Evolutionary conservation across 192 early-diverging fungal genomes (phyloP), one percentile per base, ranked within the genome.

Genomic region (Lunasporangiospora selenospora): DNA sequence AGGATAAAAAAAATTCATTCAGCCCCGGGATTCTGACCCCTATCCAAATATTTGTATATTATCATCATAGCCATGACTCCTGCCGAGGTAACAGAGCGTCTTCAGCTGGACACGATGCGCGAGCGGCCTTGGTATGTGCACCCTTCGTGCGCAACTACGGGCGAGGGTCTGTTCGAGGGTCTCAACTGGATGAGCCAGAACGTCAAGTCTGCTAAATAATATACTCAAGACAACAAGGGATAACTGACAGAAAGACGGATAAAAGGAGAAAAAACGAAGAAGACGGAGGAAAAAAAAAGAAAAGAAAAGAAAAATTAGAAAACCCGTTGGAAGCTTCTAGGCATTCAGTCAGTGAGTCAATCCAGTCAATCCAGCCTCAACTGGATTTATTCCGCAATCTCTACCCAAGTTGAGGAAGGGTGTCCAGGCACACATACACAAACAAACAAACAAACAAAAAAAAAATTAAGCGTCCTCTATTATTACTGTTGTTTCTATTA

Each of bases 101-200:
- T 99, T 34, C 95, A 93, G 6, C 75, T 99, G 58, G 86, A 91
- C 47, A 82, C 85, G 47, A 88, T 99, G 87, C 87, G 89, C 53
- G 93, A 92, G 32, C 80, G 96, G 58, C 85, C 88, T 49, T 99
- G 97, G 97, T 97, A 95, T 62, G 91, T 94, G 46, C 90, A 91
- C 59, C 92, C 92, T 36, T 90, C 89, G 19, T 94, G 92, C 56
- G 92, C 91, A 1, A 88, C 88, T 6, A 89, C 89, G 5, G 92
- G 92, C 16, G 92, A 94, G 57, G 92, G 92, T 39, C 78, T 94
- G 41, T 88, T 89, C 77, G 91, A 94, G 69, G 92, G 91, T 36
- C 79, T 94, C 53, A 92, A 88, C 76, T 94, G 92, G 92, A 75
- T 93, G 79, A 91, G 87, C 76, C 87, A 90, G 77, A 93, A 93